phyloP scores from a whole-genome alignment of 495 filamentous ascomycete species.

The Talaromyces trachyspermus region DNA sequence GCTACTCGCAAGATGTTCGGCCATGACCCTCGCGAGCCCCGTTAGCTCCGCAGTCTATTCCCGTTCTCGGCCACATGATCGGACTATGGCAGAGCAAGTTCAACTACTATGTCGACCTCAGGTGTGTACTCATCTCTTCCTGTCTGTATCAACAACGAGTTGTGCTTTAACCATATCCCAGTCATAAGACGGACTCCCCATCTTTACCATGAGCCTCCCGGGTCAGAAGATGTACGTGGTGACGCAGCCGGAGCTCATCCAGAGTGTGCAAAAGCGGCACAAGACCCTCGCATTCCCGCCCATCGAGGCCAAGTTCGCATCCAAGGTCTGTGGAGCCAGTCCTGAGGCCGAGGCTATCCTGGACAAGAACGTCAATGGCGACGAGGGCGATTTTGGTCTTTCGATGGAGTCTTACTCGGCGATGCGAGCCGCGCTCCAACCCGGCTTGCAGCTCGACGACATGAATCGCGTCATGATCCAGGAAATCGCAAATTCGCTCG shows the following conservation, averaged over 20 bases:
- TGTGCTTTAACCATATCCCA: conserved; percentile 4
- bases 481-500: no score
- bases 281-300: conserved; percentile 35
- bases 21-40: conserved; percentile 1
- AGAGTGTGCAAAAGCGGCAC: conserved; percentile 31
- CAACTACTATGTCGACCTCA: conserved; percentile 6
- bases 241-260: conserved; percentile 31
- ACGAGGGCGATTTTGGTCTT: conserved; percentile 21
- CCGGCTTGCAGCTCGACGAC: conserved; percentile 24
- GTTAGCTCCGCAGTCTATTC: background rate
- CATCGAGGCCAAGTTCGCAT: conserved; percentile 27
- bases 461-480: conserved; percentile 29
- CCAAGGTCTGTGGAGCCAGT: conserved; percentile 22
- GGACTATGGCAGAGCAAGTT: background rate
- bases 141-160: background rate
- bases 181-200: conserved; percentile 11
- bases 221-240: conserved; percentile 38
- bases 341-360: conserved; percentile 20
- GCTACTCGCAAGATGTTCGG: background rate
- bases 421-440: conserved; percentile 24
- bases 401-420: conserved; percentile 22
- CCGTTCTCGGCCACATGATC: background rate
- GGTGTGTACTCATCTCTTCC: conserved; percentile 5
- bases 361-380: conserved; percentile 18
- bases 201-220: conserved; percentile 37